Conservation (phyloP, 495 filamentous ascomycete species). For the Massariosphaeria phaeospora region DNA sequence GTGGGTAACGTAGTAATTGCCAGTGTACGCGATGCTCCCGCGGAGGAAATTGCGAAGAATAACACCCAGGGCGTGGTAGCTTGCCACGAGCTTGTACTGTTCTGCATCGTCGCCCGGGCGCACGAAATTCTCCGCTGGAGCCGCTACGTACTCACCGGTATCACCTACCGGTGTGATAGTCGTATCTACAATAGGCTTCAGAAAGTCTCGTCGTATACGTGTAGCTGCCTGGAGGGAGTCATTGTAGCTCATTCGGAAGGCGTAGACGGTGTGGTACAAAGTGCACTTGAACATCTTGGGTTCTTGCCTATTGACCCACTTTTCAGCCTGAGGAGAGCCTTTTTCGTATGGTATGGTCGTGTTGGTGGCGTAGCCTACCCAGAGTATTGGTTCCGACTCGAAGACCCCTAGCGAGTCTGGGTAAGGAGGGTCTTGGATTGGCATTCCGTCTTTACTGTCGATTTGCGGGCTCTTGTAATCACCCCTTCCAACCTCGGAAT, state of each 20-base stretch:
- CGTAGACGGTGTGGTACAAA: conserved; percentile 38
- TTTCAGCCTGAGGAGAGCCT: conserved; percentile 3
- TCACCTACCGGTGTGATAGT: conserved; percentile 1
- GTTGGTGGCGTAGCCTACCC: conserved; percentile 40
- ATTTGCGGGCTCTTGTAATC: conserved; percentile 32
- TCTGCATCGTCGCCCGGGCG: conserved; percentile 18
- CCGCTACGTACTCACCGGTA: background rate
- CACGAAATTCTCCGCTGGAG: conserved; percentile 17
- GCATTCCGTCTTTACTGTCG: conserved; percentile 17
- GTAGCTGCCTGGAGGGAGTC: conserved; percentile 24
- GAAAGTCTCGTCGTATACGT: conserved; percentile 15
- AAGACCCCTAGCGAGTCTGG: conserved; percentile 37
- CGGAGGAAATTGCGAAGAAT: conserved; percentile 36
- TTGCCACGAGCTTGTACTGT: conserved; percentile 36
- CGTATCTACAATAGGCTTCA: conserved; percentile 30
- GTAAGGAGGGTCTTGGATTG: conserved; percentile 16
- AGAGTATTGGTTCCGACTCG: conserved; percentile 38
- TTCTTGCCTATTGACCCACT: conserved; percentile 34
- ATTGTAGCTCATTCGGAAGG: conserved; percentile 15
- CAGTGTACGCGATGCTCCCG: conserved; percentile 33
- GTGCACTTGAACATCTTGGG: conserved; percentile 38
- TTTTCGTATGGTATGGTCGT: conserved; percentile 29
- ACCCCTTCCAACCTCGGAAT: conserved; percentile 28
- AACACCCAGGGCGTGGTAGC: conserved; percentile 37
- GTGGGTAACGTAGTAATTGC: conserved; percentile 31